These are phyloP conservation scores for Macrolepiota albuminosa DNA, from an alignment of 768 basidiomycete species.

Conservation along the genomic window DNA sequence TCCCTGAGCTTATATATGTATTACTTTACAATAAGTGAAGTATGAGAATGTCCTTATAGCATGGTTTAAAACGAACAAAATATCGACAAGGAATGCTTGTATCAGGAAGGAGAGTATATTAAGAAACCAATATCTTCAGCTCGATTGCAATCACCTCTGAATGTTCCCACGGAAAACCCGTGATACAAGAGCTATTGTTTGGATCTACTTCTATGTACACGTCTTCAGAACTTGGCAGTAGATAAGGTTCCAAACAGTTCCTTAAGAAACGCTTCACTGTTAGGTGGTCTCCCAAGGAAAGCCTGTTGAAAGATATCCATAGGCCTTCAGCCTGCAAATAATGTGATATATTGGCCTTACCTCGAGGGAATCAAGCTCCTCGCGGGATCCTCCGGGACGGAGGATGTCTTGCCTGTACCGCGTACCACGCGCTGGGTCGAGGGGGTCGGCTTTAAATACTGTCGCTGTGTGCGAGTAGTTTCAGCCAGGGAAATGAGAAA, in stretches of 20 bases:
- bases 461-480: constrained; percentile 36
- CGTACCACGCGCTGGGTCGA: constrained; percentile 62
- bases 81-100: no score
- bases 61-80: no score
- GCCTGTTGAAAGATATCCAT: constrained; percentile 34
- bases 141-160: not conserved
- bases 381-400: constrained; percentile 67
- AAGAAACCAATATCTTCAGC: not conserved
- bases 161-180: not conserved
- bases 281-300: constrained; percentile 74
- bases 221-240: constrained; percentile 10
- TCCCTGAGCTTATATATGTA: no score
- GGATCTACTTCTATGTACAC: not conserved
- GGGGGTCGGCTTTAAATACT: constrained; percentile 77
- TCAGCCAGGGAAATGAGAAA: not conserved
- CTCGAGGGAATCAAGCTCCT: constrained; percentile 77
- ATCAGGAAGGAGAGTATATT: not conserved
- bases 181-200: not conserved
- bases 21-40: no score
- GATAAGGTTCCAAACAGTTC: constrained; percentile 52
- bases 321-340: not conserved
- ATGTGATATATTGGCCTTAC: constrained; percentile 26
- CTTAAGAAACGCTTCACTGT: constrained; percentile 69
- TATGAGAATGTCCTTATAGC: no score
- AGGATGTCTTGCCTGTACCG: constrained; percentile 76